phyloP scores from a whole-genome alignment of 805 yeast species.

The Ogataea pignaliae region DNA sequence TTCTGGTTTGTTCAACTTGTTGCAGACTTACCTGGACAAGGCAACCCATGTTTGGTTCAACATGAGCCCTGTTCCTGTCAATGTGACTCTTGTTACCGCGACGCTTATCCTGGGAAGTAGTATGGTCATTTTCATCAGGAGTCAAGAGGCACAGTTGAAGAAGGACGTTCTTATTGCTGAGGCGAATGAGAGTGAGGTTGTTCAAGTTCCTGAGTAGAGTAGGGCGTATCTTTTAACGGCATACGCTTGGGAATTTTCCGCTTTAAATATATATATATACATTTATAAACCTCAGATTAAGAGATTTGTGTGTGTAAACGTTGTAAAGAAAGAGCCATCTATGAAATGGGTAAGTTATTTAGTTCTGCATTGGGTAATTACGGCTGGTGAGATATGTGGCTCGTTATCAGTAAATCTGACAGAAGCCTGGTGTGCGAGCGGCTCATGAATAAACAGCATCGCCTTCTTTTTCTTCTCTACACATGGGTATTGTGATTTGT shows the following conservation, averaged over 20 bases:
- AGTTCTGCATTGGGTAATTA: too few relatives aligned
- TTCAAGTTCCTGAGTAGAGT: slow-evolving; percentile 36
- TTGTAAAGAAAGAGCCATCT: too few relatives aligned
- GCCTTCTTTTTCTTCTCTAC: too few relatives aligned
- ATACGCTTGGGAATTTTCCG: not conserved
- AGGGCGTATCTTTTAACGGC: not conserved
- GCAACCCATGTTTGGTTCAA: slow-evolving; percentile 63
- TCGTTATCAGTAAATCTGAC: slow-evolving; percentile 1
- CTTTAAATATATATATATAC: not conserved
- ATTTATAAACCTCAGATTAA: too few relatives aligned
- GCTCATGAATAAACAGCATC: too few relatives aligned
- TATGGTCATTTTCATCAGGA: slow-evolving; percentile 40
- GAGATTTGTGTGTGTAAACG: too few relatives aligned
- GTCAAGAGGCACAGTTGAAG: slow-evolving; percentile 38
- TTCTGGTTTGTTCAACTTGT: slow-evolving; percentile 75
- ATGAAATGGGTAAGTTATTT: too few relatives aligned
- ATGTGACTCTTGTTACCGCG: slow-evolving; percentile 45
- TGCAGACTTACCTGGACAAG: slow-evolving; percentile 66
- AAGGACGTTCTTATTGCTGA: slow-evolving; percentile 55
- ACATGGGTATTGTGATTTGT: too few relatives aligned
- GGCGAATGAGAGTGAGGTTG: slow-evolving; percentile 54
- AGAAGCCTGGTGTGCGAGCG: too few relatives aligned
- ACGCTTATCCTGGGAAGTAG: slow-evolving; percentile 50
- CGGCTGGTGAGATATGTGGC: not conserved
- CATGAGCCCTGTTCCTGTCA: slow-evolving; percentile 80